Conservation (phyloP, 1,139 yeast genomes). For the Kodamaea fungicola region DNA sequence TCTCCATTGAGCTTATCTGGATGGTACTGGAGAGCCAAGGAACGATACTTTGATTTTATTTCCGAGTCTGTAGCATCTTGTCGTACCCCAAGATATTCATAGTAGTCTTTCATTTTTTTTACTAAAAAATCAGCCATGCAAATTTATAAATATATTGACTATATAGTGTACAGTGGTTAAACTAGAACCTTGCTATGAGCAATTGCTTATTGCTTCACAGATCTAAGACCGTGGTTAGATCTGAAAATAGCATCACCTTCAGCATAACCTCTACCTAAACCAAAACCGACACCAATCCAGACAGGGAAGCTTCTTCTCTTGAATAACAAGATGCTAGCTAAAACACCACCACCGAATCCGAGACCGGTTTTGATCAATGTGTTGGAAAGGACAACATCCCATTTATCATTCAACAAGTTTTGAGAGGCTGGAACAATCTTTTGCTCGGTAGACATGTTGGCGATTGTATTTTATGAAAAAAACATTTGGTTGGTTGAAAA, state of each 20-base stretch:
- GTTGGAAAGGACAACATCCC: conserved; percentile 97
- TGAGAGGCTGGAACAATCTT: conserved; percentile 49
- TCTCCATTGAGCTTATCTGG: conserved; percentile 48
- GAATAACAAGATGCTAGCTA: conserved; percentile 86
- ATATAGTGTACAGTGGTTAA: no score
- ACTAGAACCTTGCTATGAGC: no score
- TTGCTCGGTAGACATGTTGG: conserved; percentile 16
- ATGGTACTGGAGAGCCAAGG: conserved; percentile 20
- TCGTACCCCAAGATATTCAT: conserved; percentile 27
- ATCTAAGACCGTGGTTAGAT: conserved; percentile 69
- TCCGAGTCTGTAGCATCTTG: conserved; percentile 16
- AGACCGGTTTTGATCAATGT: conserved; percentile 94
- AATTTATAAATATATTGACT: no score
- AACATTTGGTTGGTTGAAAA: conserved; percentile 2
- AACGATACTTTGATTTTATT: conserved; percentile 17
- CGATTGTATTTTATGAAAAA: conserved; percentile 3
- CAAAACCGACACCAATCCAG: conserved; percentile 95
- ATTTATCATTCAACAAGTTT: conserved; percentile 76
- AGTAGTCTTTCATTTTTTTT: conserved; percentile 22
- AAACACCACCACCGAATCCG: conserved; percentile 95
- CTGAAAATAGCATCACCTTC: conserved; percentile 98
- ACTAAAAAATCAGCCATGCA: no score
- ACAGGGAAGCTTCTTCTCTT: conserved; percentile 96
- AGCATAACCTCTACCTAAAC: conserved; percentile 94
- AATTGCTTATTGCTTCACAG: conserved; percentile 42